Conservation (phyloP, 116 monocot species). For the Trichopus zeylanicus region DNA sequence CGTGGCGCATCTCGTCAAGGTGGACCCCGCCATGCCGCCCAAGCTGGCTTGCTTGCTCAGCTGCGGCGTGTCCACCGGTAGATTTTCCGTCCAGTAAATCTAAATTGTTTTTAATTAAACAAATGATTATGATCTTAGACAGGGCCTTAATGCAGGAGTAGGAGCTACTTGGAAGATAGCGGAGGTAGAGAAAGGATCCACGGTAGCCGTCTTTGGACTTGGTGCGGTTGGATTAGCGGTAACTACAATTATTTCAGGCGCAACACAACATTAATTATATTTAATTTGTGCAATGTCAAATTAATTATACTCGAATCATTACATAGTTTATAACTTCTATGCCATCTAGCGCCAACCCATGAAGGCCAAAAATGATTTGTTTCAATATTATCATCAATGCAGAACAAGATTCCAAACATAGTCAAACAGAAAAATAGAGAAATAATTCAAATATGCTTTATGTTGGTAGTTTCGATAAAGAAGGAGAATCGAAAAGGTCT, state of each 20-base stretch:
- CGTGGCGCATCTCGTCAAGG: conserved; percentile 36
- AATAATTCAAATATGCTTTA: too few species aligned
- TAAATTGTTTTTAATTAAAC: too few species aligned
- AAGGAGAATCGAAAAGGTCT: too few species aligned
- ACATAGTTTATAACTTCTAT: too few species aligned
- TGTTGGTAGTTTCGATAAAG: background rate
- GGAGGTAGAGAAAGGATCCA: conserved; percentile 52
- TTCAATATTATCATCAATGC: too few species aligned
- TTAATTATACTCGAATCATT: background rate
- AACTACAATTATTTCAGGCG: too few species aligned
- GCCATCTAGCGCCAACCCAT: too few species aligned
- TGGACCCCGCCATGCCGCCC: conserved; percentile 41
- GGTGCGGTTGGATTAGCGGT: conserved; percentile 90
- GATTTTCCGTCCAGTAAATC: too few species aligned
- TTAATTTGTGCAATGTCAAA: too few species aligned
- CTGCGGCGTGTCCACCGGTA: conserved; percentile 63
- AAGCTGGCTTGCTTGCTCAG: conserved; percentile 78
- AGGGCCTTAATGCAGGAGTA: conserved; percentile 24
- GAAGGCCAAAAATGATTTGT: too few species aligned
- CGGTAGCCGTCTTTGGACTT: conserved; percentile 74
- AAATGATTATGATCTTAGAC: background rate
- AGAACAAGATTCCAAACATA: too few species aligned
- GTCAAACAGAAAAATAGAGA: too few species aligned
- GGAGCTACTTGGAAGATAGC: conserved; percentile 82
- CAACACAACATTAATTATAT: background rate